Conservation (phyloP, 805 yeast species). For the Pichia insulana region DNA sequence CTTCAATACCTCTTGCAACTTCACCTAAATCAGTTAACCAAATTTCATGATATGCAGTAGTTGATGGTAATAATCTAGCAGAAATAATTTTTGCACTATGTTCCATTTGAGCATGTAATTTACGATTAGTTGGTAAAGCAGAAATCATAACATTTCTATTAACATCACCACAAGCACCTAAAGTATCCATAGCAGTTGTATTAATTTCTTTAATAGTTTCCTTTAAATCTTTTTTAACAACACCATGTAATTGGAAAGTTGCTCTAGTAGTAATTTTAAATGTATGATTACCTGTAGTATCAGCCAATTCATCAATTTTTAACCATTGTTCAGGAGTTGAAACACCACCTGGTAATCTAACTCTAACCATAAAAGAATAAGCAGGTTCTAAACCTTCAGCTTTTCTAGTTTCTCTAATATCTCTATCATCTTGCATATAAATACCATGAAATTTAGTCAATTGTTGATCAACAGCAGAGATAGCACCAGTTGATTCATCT, state of each 20-base stretch:
- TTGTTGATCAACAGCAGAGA: slow-evolving; percentile 85
- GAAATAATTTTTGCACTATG: slow-evolving; percentile 57
- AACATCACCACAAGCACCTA: slow-evolving; percentile 98
- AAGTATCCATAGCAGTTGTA: slow-evolving; percentile 80
- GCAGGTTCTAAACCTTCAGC: slow-evolving; percentile 92
- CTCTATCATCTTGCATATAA: slow-evolving; percentile 98
- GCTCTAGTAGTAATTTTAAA: slow-evolving; percentile 94
- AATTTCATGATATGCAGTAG: slow-evolving; percentile 94
- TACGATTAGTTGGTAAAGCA: slow-evolving; percentile 81
- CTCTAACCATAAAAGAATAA: slow-evolving; percentile 94
- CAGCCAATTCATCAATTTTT: slow-evolving; percentile 71
- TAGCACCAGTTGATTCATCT: slow-evolving; percentile 84
- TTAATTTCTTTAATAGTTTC: slow-evolving; percentile 92
- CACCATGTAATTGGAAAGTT: slow-evolving; percentile 92
- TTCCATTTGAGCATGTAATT: slow-evolving; percentile 69
- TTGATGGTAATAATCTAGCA: slow-evolving; percentile 76
- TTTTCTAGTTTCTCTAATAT: slow-evolving; percentile 86
- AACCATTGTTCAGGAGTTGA: slow-evolving; percentile 88
- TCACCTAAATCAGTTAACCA: slow-evolving; percentile 50
- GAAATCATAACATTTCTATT: slow-evolving; percentile 91
- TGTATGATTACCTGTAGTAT: slow-evolving; percentile 83
- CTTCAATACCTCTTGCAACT: slow-evolving; percentile 39
- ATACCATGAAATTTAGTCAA: slow-evolving; percentile 96
- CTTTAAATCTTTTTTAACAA: slow-evolving; percentile 81
- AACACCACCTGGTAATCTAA: slow-evolving; percentile 88